Base-by-base conservation (phyloP, 257 asterid species). In the Avicennia marina region DNA sequence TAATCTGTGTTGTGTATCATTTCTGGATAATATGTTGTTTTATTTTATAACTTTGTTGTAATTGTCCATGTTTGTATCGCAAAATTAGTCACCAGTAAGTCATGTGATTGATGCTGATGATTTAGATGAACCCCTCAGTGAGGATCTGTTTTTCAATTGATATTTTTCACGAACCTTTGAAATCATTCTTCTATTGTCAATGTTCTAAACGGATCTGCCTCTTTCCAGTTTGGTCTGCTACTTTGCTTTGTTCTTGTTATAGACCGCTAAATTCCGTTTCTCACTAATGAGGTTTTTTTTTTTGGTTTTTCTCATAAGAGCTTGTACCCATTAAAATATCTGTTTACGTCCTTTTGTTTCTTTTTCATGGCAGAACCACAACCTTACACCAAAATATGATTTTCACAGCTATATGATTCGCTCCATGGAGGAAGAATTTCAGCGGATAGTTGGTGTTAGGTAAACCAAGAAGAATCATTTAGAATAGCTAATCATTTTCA, bases 371-470 rank as follows among this genome's bases (percentile, higher is more conserved):
- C 99, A 93, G 97, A 89, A 86, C 60, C 99, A 93, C 94, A 78
- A 93, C 99, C 96, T 93, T 65, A 72, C 94, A 64, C 69, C 95
- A 62, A 82, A 71, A 70, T 86, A 93, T 76, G 99, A 93, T 93
- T 93, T 93, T 76, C 99, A 93, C 95, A 86, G 94, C 90, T 93
- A 93, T 71, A 93, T 93, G 99, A 71, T 93, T 72, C 99, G 97
- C 64, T 89, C 96, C 44, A 86, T 86, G 97, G 99, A 93, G 80
- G 99, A 93, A 78, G 99, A 93, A 68, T 93, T 93, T 73, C 99
- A 93, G 70, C 69, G 90, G 60, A 89, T 89, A 67, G 99, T 93
- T 72, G 99, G 99, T 69, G 94, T 93, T 53, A 93, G 99, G 99
- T 89, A 70, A 72, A 59, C 56, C 44, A 27, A 31, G 60, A 56